These are phyloP conservation scores for Drosera capensis DNA, from an alignment of 148 eudicot species.

Conservation along the genomic window DNA sequence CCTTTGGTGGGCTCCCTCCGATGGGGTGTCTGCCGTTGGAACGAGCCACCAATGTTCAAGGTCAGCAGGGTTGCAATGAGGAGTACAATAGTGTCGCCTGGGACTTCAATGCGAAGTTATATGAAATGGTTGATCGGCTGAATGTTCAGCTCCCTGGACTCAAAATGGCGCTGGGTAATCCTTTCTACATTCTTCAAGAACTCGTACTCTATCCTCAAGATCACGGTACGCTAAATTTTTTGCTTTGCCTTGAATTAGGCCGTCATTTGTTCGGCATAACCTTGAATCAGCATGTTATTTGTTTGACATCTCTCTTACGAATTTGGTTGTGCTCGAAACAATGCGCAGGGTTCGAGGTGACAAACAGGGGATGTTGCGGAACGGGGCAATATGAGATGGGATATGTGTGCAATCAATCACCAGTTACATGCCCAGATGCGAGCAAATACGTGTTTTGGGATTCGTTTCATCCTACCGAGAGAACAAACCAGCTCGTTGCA, in stretches of 20 bases:
- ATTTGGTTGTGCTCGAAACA: background rate
- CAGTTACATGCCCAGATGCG: slow-evolving; percentile 45
- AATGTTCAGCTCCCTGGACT: slow-evolving; percentile 16
- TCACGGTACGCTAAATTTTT: too few relatives aligned
- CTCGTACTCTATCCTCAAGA: too few relatives aligned
- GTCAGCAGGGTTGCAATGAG: background rate
- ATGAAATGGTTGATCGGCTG: slow-evolving; percentile 6
- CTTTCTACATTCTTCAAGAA: slow-evolving; percentile 9
- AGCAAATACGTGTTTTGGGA: slow-evolving; percentile 72
- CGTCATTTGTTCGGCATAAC: too few relatives aligned
- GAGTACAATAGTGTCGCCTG: slow-evolving; percentile 17
- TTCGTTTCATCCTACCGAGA: slow-evolving; percentile 69
- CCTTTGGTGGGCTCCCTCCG: slow-evolving; percentile 16
- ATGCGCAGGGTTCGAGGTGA: slow-evolving; percentile 41
- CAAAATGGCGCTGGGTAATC: slow-evolving; percentile 11
- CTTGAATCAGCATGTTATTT: too few relatives aligned
- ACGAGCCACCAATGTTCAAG: slow-evolving; percentile 6
- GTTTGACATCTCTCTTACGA: too few relatives aligned
- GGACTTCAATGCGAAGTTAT: slow-evolving; percentile 21
- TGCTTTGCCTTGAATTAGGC: too few relatives aligned
- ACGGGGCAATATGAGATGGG: slow-evolving; percentile 64
- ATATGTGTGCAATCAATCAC: slow-evolving; percentile 27
- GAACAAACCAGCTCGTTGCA: slow-evolving; percentile 29
- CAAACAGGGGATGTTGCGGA: slow-evolving; percentile 58
- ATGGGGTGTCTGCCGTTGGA: slow-evolving; percentile 22